phyloP scores from a whole-genome alignment of 2,329 filamentous ascomycete genomes.

The Xylariales sp. region DNA sequence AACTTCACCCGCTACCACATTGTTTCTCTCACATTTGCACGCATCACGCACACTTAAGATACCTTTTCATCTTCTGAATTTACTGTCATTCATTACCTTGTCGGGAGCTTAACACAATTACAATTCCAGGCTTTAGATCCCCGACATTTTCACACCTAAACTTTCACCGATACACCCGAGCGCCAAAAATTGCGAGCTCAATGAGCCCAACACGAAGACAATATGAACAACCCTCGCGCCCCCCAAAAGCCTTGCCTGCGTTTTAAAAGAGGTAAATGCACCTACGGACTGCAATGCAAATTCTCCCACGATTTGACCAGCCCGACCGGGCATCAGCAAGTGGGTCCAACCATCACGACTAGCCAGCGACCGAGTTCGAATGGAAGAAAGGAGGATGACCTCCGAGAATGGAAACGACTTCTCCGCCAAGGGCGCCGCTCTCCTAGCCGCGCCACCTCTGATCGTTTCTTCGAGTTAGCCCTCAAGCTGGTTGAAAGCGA shows the following conservation, averaged over 20 bases:
- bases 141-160: not conserved
- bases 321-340: not conserved
- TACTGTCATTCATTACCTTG: no score
- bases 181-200: not conserved
- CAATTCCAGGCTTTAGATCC: not conserved
- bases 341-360: not conserved
- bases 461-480: constrained; percentile 49
- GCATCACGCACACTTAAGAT: no score
- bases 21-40: not conserved
- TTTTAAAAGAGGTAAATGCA: constrained; percentile 31
- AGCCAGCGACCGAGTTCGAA: constrained; percentile 1
- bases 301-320: constrained; percentile 31
- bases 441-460: constrained; percentile 15
- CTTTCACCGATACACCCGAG: not conserved
- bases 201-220: not conserved
- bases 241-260: constrained; percentile 16
- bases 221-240: constrained; percentile 13
- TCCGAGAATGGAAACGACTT: constrained; percentile 55
- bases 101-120: no score
- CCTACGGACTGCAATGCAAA: constrained; percentile 28
- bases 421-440: constrained; percentile 28
- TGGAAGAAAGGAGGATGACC: constrained; percentile 35
- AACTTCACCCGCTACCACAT: not conserved
- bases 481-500: constrained; percentile 50
- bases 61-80: not conserved